phyloP scores from a whole-genome alignment of 2,329 filamentous ascomycete species.

The Alternaria sp. region DNA sequence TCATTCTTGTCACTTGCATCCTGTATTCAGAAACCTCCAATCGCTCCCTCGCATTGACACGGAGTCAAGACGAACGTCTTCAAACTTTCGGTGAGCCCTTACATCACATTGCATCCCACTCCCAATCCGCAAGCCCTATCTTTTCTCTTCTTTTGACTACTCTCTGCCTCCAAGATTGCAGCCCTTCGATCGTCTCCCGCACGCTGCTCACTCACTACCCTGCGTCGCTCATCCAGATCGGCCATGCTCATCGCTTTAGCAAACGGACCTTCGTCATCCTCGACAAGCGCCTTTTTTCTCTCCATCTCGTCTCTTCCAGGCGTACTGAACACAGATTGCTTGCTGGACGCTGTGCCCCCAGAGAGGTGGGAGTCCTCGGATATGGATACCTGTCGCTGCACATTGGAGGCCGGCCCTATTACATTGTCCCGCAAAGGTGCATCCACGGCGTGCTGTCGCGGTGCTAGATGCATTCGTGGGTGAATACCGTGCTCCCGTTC shows the following conservation, averaged over 20 bases:
- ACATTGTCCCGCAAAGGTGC: background rate
- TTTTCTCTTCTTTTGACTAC: background rate
- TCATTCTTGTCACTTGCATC: background rate
- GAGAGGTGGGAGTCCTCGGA: conserved; percentile 11
- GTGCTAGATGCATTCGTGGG: background rate
- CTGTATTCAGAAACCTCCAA: background rate
- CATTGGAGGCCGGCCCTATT: background rate
- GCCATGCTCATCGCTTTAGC: conserved; percentile 22
- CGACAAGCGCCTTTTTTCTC: conserved; percentile 36
- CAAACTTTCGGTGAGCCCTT: background rate
- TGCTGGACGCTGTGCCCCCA: conserved; percentile 9
- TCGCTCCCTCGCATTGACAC: background rate
- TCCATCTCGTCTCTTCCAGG: conserved; percentile 44
- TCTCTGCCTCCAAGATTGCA: conserved; percentile 1
- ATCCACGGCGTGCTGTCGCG: background rate
- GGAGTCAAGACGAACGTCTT: background rate
- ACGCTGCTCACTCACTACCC: conserved; percentile 19
- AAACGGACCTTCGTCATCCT: conserved; percentile 37
- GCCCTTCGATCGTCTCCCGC: background rate
- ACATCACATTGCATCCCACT: conserved; percentile 29
- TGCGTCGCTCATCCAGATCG: conserved; percentile 27
- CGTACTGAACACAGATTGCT: conserved; percentile 33
- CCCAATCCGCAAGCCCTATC: conserved; percentile 1
- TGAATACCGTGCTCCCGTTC: background rate
- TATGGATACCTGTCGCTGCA: conserved; percentile 3